Base-by-base conservation (phyloP, 768 basidiomycete genomes). In the Termitomyces sp. region DNA sequence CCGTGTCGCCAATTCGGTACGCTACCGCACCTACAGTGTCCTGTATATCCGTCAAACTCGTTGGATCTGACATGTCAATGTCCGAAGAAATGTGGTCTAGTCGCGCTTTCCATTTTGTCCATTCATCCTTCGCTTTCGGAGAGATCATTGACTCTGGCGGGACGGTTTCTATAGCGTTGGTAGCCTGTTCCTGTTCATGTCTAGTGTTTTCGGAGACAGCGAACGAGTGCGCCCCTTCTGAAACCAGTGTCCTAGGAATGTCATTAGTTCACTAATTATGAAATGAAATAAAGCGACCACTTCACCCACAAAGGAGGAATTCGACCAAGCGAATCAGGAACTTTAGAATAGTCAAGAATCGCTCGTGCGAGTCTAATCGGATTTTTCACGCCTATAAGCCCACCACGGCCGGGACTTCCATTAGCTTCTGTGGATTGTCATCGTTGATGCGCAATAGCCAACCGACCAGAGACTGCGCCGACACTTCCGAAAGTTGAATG, bases 11-110 rank as follows among this genome's bases (percentile, higher is more conserved):
- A 1, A 68, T 66, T 64, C 81, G 78, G 72, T 81, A 84, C 14
- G 77, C 85, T 40, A 91, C 78, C n/a, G 90, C 91, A 15, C 92
- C 92, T 6, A 94, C 92, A 0, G 92, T 94, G 69, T 94, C 92
- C 68, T 92, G 88, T 57, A 85, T 77, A 62, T 74, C 75, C 61
- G 68, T 65, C 66, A 71, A 61, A 60, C 63, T 47, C 38, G 52
- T 37, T 37, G 40, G 31, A 20, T 63, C 60, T 15, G 47, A 59
- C 12, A 47, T 43, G n/a, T 46, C 36, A 7, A 47, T 40, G 17
- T 48, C 42, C 25, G 59, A 10, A 56, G 60, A 45, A 42, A 52
- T 56, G 32, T 61, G 56, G 25, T 75, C 72, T 25, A 87, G 75
- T 12, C 77, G 73, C 14, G 63, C 65, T 68, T 75, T 84, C 92